Evolutionary conservation across 768 basidiomycete species (phyloP).

Genomic region (Mycena vulgaris): DNA sequence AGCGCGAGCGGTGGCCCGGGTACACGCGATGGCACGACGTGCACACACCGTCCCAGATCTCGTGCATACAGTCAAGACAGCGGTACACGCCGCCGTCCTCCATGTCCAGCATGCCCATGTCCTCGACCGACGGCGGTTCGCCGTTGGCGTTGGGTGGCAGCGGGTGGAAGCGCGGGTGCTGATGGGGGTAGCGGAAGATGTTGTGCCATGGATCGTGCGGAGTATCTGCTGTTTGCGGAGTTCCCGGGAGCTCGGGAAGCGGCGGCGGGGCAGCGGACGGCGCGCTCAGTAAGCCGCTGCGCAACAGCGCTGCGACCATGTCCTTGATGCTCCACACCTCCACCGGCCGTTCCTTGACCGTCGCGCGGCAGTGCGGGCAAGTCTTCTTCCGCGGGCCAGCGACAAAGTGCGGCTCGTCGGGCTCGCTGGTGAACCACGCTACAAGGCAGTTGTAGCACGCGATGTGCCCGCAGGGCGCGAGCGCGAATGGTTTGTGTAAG

Average conservation of each 20-base stretch:
- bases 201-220: conserved; percentile 74
- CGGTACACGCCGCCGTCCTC: conserved; percentile 87
- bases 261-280: conserved; percentile 45
- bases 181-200: conserved; percentile 64
- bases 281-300: conserved; percentile 66
- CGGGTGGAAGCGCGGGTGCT: conserved; percentile 40
- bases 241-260: conserved; percentile 44
- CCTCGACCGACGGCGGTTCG: conserved; percentile 48
- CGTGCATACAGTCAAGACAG: conserved; percentile 83
- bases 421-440: conserved; percentile 78
- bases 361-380: conserved; percentile 82
- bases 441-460: conserved; percentile 82
- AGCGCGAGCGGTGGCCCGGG: conserved; percentile 62
- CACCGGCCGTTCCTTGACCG: conserved; percentile 71
- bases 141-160: conserved; percentile 36
- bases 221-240: conserved; percentile 37
- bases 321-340: conserved; percentile 82
- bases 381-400: conserved; percentile 71
- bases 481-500: conserved; percentile 79
- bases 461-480: conserved; percentile 83
- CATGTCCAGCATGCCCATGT: conserved; percentile 76
- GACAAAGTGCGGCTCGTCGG: conserved; percentile 63
- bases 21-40: conserved; percentile 73
- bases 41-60: conserved; percentile 82
- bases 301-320: conserved; percentile 67